Conservation (phyloP, 2,329 filamentous ascomycete genomes). For the Ophiostoma piceae region DNA sequence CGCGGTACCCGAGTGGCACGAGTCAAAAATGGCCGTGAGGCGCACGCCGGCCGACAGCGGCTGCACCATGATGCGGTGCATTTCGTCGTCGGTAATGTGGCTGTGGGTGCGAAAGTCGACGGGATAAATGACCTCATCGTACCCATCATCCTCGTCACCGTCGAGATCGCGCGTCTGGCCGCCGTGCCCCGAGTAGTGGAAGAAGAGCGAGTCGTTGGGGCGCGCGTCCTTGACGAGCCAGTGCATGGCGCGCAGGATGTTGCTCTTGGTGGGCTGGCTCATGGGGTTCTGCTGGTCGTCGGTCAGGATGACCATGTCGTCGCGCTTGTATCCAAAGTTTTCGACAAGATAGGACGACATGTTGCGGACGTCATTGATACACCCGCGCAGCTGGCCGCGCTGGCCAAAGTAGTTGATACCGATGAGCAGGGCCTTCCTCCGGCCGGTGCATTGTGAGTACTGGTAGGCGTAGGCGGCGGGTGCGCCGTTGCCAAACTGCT, state of each 20-base stretch:
- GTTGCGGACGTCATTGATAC: constrained; percentile 96
- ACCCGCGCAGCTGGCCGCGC: constrained; percentile 81
- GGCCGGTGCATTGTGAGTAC: constrained; percentile 86
- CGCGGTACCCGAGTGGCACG: constrained; percentile 72
- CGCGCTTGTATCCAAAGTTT: constrained; percentile 85
- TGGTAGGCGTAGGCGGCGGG: constrained; percentile 77
- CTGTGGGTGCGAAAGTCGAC: constrained; percentile 71
- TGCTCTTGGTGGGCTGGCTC: constrained; percentile 93
- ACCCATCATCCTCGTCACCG: constrained; percentile 75
- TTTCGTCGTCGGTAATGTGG: constrained; percentile 73
- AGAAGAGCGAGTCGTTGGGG: constrained; percentile 92
- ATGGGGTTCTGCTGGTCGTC: constrained; percentile 97
- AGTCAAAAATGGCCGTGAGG: constrained; percentile 76
- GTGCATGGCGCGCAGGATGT: constrained; percentile 93
- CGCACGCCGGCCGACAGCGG: constrained; percentile 78
- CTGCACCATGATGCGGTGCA: constrained; percentile 71
- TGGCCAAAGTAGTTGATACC: constrained; percentile 97
- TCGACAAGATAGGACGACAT: constrained; percentile 88
- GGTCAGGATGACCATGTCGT: constrained; percentile 95
- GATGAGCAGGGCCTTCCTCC: constrained; percentile 81
- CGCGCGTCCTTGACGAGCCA: constrained; percentile 93
- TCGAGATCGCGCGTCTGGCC: constrained; percentile 76
- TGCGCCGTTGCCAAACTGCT: constrained; percentile 60
- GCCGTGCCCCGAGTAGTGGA: constrained; percentile 89
- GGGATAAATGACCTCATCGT: constrained; percentile 79